Evolutionary conservation across 768 basidiomycete species (phyloP).

Genomic region (Tephrocybe sp.): DNA sequence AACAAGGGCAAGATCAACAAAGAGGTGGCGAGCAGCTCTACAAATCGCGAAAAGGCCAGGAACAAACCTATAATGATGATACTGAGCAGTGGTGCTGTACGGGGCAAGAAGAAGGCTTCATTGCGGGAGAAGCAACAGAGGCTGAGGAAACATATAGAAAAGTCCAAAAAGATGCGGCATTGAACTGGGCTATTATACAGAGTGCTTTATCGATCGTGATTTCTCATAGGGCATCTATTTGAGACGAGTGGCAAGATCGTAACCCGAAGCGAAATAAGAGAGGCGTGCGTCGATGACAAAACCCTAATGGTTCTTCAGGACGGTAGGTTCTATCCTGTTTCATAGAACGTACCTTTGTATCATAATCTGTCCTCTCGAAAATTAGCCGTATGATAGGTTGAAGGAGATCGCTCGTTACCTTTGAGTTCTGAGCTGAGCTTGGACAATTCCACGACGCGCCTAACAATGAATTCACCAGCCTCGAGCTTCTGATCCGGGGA

Average conservation of each 20-base stretch:
- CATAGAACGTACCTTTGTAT: constrained; percentile 45
- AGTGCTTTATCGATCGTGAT: not conserved
- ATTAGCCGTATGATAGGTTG: constrained; percentile 8
- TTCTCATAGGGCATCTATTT: not conserved
- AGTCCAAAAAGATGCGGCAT: constrained; percentile 54
- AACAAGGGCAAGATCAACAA: constrained; percentile 92
- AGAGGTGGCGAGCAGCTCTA: constrained; percentile 77
- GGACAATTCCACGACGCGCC: constrained; percentile 65
- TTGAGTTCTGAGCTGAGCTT: constrained; percentile 64
- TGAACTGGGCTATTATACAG: constrained; percentile 11
- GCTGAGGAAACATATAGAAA: constrained; percentile 73
- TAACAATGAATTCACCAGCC: constrained; percentile 82
- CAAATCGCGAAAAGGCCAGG: constrained; percentile 88
- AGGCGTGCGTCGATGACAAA: constrained; percentile 77
- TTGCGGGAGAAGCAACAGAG: constrained; percentile 81
- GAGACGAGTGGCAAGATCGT: constrained; percentile 49
- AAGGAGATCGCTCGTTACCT: constrained; percentile 44
- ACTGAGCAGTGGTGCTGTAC: constrained; percentile 71
- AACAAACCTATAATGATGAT: constrained; percentile 98
- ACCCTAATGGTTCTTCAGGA: constrained; percentile 34
- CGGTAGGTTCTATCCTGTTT: not conserved
- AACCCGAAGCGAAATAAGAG: constrained; percentile 74
- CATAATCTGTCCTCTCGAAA: constrained; percentile 44
- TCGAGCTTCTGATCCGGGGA: constrained; percentile 77
- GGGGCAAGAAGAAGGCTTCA: constrained; percentile 81